Base-by-base conservation (phyloP, 768 basidiomycete species). In the Solioccasus polychromus region DNA sequence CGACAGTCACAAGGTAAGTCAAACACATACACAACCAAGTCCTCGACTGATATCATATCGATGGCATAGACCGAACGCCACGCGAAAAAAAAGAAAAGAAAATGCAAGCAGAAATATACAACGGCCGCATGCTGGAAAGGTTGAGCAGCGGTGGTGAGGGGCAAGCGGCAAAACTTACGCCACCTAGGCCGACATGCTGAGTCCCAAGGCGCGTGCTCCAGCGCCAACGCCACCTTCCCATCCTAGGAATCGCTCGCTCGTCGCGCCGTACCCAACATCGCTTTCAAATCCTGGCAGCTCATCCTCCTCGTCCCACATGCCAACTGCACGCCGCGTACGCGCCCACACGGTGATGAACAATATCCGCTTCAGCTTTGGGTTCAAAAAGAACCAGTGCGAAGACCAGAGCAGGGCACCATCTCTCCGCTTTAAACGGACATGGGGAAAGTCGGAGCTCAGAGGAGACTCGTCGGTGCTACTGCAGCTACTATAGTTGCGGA, bases 371-470 rank as follows among this genome's bases (percentile, higher is more conserved):
- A 83, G 71, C 72, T 92, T 94, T 59, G 86, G 79, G 74, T 93
- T 95, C 58, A 92, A 73, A 72, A 98, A 95, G 75, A 98, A 97
- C 85, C 92, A 95, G 64, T 95, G 91, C 10, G 90, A 91, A 26
- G 90, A 93, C 94, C 94, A 98, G 7, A 97, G 75, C 46, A 97
- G 70, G 4, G 91, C 86, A 15, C 91, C 90, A 17, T 80, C 76
- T 51, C 83, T 61, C 23, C 69, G 78, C 59, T 77, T 79, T 42
- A 78, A 58, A 26, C 72, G 75, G 44, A 78, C 69, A 52, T 72
- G 73, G 67, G 69, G 54, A 73, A 68, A 44, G 70, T 69, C 17
- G 65, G 71, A 67, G 29, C 22, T 48, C 39, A 59, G 48, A 4
- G 67, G 63, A 28, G 67, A 64, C 44, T 52, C 55, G 20, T 47